phyloP scores from a whole-genome alignment of 495 filamentous ascomycete genomes.

The Penicillium canescens region DNA sequence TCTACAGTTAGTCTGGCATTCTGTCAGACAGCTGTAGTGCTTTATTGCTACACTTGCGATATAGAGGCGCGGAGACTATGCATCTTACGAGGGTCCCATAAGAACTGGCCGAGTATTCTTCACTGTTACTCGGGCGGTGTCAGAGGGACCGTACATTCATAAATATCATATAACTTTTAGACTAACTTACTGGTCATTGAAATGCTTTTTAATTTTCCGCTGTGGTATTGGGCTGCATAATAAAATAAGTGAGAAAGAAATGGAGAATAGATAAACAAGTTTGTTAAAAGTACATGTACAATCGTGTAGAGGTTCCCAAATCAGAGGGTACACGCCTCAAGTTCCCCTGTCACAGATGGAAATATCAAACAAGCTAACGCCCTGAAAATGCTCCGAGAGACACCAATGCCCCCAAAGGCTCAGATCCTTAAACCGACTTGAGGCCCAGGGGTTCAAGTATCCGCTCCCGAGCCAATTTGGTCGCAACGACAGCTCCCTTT shows the following conservation, averaged over 20 bases:
- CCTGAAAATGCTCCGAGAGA: slow-evolving; percentile 43
- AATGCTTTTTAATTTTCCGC: not conserved
- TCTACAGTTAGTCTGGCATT: slow-evolving; percentile 62
- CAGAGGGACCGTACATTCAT: slow-evolving; percentile 78
- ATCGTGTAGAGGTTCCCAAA: slow-evolving; percentile 10
- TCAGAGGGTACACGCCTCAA: slow-evolving; percentile 3
- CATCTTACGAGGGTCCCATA: slow-evolving; percentile 71
- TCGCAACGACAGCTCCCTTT: slow-evolving; percentile 77
- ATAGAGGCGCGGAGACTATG: slow-evolving; percentile 74
- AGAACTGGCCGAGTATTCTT: slow-evolving; percentile 83
- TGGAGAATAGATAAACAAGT: slow-evolving; percentile 10
- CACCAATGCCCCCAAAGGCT: slow-evolving; percentile 19
- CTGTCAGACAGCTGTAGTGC: slow-evolving; percentile 59
- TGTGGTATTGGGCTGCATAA: slow-evolving; percentile 15
- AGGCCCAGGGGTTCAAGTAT: slow-evolving; percentile 62
- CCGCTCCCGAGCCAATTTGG: slow-evolving; percentile 70
- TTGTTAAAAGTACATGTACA: slow-evolving; percentile 35
- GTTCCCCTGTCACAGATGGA: slow-evolving; percentile 13
- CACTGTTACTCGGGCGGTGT: slow-evolving; percentile 80
- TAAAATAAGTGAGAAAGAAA: slow-evolving; percentile 3
- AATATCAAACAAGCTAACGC: slow-evolving; percentile 36
- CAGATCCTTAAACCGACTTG: slow-evolving; percentile 25
- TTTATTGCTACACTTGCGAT: slow-evolving; percentile 79
- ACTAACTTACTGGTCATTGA: slow-evolving; percentile 5
- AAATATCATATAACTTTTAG: slow-evolving; percentile 7